phyloP scores from a whole-genome alignment of 2,329 filamentous ascomycete genomes.

The Botrytis cinerea region DNA sequence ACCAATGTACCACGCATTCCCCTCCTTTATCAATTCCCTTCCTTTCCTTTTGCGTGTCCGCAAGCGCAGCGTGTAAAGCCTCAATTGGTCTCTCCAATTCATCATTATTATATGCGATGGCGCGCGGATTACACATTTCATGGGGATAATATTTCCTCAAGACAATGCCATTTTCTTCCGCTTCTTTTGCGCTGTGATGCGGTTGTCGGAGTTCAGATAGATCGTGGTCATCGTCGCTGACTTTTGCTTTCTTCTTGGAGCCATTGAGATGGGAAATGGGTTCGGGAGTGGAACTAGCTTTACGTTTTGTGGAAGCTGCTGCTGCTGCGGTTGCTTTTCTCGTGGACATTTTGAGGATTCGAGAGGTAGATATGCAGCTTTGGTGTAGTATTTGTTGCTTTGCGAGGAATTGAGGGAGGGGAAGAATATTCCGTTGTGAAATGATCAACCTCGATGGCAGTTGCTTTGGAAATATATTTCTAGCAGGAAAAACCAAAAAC shows the following conservation, averaged over 20 bases:
- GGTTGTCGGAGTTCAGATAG: slow-evolving; percentile 33
- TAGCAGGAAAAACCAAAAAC: background rate
- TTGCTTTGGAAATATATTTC: background rate
- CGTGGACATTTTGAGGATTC: slow-evolving; percentile 28
- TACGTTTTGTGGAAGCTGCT: slow-evolving; percentile 33
- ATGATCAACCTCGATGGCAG: background rate
- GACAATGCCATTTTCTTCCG: slow-evolving; percentile 61
- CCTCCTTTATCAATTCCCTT: slow-evolving; percentile 52
- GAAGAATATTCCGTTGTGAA: background rate
- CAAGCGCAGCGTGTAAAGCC: slow-evolving; percentile 60
- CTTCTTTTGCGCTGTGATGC: slow-evolving; percentile 42
- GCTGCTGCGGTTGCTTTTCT: slow-evolving; percentile 27
- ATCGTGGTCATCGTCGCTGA: slow-evolving; percentile 26
- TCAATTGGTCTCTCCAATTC: slow-evolving; percentile 74
- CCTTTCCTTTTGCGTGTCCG: slow-evolving; percentile 59
- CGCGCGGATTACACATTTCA: slow-evolving; percentile 82
- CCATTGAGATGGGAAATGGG: slow-evolving; percentile 20
- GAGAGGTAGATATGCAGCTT: background rate
- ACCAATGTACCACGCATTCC: slow-evolving; percentile 81
- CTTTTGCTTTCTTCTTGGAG: slow-evolving; percentile 34
- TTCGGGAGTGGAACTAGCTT: slow-evolving; percentile 29
- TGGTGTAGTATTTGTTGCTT: background rate
- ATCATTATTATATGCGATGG: slow-evolving; percentile 70
- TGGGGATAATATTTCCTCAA: slow-evolving; percentile 77
- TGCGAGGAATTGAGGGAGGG: background rate